Evolutionary conservation across 2,329 filamentous ascomycete genomes (phyloP).

Genomic region (Periconia macrospinosa): DNA sequence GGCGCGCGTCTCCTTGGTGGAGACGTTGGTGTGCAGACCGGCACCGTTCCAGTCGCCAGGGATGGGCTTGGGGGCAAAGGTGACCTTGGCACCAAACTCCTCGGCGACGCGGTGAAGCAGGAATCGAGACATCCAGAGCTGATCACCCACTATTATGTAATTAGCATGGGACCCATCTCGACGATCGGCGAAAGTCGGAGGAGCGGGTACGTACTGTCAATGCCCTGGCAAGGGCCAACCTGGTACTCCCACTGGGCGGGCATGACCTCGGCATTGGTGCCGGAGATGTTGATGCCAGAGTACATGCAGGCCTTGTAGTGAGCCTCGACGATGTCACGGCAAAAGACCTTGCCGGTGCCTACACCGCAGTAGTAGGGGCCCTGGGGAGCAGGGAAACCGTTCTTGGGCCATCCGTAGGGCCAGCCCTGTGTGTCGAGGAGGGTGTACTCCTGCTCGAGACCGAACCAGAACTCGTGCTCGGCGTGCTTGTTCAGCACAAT

Average conservation of each 20-base stretch:
- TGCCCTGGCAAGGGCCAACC: constrained; percentile 86
- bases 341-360: constrained; percentile 93
- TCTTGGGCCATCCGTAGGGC: constrained; percentile 89
- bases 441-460: constrained; percentile 97
- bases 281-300: constrained; percentile 88
- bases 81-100: constrained; percentile 95
- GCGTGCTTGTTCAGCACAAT: constrained; percentile 88
- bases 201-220: constrained; percentile 64
- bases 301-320: constrained; percentile 92
- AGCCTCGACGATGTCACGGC: constrained; percentile 95
- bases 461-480: constrained; percentile 90
- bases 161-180: constrained; percentile 16
- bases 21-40: constrained; percentile 93
- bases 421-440: constrained; percentile 82
- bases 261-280: constrained; percentile 99
- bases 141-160: constrained; percentile 73
- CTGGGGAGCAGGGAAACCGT: constrained; percentile 88
- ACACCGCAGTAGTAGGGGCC: constrained; percentile 98
- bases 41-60: constrained; percentile 96
- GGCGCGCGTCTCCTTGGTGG: constrained; percentile 81
- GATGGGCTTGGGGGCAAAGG: constrained; percentile 94
- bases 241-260: constrained; percentile 98
- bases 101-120: constrained; percentile 89
- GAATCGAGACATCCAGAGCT: constrained; percentile 93
- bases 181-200: constrained; percentile 2